Evolutionary conservation across 2,329 filamentous ascomycete genomes (phyloP), one percentile per base, ranked within the genome.

Genomic region (Scedosporium minutisporum): DNA sequence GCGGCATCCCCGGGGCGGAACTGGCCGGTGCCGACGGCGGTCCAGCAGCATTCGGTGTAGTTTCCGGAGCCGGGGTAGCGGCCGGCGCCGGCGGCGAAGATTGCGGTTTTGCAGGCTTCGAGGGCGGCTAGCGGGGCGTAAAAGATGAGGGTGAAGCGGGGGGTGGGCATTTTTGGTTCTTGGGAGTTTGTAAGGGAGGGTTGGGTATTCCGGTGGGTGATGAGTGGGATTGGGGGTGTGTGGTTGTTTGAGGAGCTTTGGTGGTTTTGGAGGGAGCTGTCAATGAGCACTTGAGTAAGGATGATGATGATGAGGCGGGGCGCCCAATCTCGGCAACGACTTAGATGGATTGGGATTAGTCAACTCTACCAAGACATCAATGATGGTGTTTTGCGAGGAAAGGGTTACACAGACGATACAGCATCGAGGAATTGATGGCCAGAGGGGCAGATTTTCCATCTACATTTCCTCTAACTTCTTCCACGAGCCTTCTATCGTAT

Each of bases 1-100:
- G 87, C 85, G 0, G 76, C 71, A 62, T 78, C 77, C 0, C 83
- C 84, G 0, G 87, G 87, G 0, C 83, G 80, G 71, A 90, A 91
- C 68, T 90, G 87, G 0, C 86, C 86, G 0, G 76, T 83, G 4
- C 87, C 88, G 0, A 75, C 72, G 4, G 75, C 73, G 2, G 75
- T 74, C 75, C 77, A 86, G 71, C 78, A 80, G 69, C 76, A 80
- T 66, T 86, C 81, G 25, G 79, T 82, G 68, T 85, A 85, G 67
- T 77, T 78, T n/a, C 79, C 80, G 0, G 75, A 68, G 0, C 74
- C 74, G 0, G 80, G 78, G 63, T 80, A 82, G 10, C 77, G 73
- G 27, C 83, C 83, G 2, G 82, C 83, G n/a, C 83, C 82, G 16
- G 81, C 80, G n/a, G 74, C 75, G 69, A 86, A 85, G 66, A 86